Evolutionary conservation across 169 alveolate species (phyloP).

Genomic region (Cryptosporidium felis): DNA sequence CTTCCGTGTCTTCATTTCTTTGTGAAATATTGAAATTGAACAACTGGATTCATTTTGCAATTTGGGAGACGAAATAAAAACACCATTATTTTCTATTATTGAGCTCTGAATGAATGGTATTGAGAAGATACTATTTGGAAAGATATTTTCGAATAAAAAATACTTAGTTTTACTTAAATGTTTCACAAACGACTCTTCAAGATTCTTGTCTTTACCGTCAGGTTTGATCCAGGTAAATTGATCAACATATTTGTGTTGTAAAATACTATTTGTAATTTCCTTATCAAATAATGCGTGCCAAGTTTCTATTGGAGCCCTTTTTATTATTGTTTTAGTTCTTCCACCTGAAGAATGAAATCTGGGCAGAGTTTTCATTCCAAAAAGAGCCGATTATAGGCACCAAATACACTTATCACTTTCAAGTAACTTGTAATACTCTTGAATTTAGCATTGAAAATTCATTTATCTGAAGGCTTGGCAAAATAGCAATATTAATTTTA

Average conservation of each 20-base stretch:
- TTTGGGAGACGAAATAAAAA: conserved; percentile 6
- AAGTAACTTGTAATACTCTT: neutral
- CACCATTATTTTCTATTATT: conserved; percentile 16
- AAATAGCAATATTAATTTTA: too few relatives aligned
- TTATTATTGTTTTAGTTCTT: conserved; percentile 5
- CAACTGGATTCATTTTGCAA: conserved; percentile 4
- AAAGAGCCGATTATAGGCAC: too few relatives aligned
- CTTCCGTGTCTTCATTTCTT: neutral
- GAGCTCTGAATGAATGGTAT: conserved; percentile 47
- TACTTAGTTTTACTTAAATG: conserved; percentile 4
- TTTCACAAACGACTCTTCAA: neutral
- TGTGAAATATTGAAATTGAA: conserved; percentile 16
- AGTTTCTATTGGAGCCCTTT: neutral
- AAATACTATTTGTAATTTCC: conserved; percentile 12
- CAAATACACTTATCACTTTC: too few relatives aligned
- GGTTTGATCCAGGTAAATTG: conserved; percentile 44
- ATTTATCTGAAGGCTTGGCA: too few relatives aligned
- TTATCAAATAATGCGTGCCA: conserved; percentile 35
- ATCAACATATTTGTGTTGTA: conserved; percentile 25
- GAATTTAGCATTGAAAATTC: neutral
- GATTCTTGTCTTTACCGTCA: neutral
- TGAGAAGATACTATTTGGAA: conserved; percentile 36
- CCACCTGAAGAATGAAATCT: conserved; percentile 9
- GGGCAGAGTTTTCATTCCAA: conserved; percentile 7
- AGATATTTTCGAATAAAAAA: conserved; percentile 23